Base-by-base conservation (phyloP, 108 stramenopile genomes). In the Hondaea fermentalgiana region DNA sequence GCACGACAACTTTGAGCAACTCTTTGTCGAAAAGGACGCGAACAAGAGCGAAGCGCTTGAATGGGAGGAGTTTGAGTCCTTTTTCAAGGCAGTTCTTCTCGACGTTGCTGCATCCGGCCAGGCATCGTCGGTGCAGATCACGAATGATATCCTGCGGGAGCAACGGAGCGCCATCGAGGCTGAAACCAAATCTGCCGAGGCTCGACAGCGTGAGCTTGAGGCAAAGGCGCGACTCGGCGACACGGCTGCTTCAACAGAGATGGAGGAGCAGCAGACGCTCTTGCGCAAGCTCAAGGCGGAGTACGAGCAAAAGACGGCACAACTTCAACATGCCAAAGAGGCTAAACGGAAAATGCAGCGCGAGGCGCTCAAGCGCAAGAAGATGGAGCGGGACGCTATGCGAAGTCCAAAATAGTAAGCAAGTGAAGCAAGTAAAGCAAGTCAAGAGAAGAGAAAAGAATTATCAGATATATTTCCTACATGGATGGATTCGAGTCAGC, bases 221-320 rank as follows among this genome's bases (percentile, higher is more conserved):
- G 64, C 64, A 6, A 69, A 69, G 42, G 64, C 64, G 25, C 64
- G 64, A 23, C 64, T 69, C 8, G 64, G 64, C 25, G 64, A 69
- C 51, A 6, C 6, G 3, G 17, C 12, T 12, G 49, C 76, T 14
- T 83, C 76, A 6, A 28, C 76, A 6, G 49, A 53, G 23, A 83
- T 53, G 76, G 51, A 83, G n/a, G 51, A 53, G 51, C 76, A 83
- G 16, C 45, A 21, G 51, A 45, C 45, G 10, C 12, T 83, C 16
- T 23, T 83, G 19, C 76, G 51, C 19, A 47, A 83, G 51, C 76
- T 83, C 6, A 83, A 83, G 76, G 12, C 19, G 16, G 76, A 83
- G 23, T 83, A 83, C 3, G 76, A 83, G 76, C 45, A 53, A 47
- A 83, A 83, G 76, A 83, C 76, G 51, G 76, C 76, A 23, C 76